Evolutionary conservation across 306 rosid genomes (phyloP).

Genomic region (Quercus cerris): DNA sequence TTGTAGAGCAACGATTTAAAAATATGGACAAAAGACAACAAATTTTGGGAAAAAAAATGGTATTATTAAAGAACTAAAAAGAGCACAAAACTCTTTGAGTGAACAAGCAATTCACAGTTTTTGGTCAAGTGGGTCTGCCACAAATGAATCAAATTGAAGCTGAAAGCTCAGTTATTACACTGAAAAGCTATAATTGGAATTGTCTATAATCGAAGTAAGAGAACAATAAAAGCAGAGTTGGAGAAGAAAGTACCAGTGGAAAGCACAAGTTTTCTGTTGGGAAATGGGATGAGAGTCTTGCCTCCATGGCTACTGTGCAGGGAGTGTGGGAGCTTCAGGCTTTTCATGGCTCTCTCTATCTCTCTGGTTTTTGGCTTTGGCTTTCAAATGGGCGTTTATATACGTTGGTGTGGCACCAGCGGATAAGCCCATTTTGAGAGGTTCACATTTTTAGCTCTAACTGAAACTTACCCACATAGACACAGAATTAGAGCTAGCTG

Average conservation of each 20-base stretch:
- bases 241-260: slow-evolving; percentile 28
- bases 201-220: neutral
- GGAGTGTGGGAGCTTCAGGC: slow-evolving; percentile 32
- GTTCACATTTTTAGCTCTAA: slow-evolving; percentile 9
- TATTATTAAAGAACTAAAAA: neutral
- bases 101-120: neutral
- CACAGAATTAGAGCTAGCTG: too few relatives aligned
- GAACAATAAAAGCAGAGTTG: neutral
- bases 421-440: slow-evolving; percentile 24
- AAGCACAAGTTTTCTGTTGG: slow-evolving; percentile 14
- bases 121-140: neutral
- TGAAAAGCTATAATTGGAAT: neutral
- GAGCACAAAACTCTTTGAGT: neutral
- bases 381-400: slow-evolving; percentile 22
- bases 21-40: neutral
- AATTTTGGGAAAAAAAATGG: neutral
- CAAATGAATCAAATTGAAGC: neutral
- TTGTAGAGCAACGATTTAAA: neutral
- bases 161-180: neutral
- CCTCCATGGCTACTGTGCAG: slow-evolving; percentile 12
- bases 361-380: neutral
- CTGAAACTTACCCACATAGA: neutral
- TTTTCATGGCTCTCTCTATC: slow-evolving; percentile 26
- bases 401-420: slow-evolving; percentile 18
- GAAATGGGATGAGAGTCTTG: slow-evolving; percentile 23